Base-by-base conservation (phyloP, 1,284 basidiomycete species). In the Microbotryum silenes-acaulis region DNA sequence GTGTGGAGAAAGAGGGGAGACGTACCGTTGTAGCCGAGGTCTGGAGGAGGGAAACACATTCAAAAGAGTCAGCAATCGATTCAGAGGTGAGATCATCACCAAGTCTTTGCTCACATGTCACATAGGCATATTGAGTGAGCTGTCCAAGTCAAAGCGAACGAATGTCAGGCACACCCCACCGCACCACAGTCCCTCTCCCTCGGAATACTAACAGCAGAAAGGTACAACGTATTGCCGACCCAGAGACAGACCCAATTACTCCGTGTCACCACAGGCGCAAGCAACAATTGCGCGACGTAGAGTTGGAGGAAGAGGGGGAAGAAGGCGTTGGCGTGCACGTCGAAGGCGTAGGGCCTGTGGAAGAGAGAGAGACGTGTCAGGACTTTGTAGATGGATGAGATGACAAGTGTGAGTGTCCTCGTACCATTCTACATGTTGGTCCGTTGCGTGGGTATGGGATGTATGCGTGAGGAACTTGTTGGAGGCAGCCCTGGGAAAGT, bases 301-400 rank as follows among this genome's bases (percentile, higher is more conserved):
- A 93, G 81, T 20, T 88, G 87, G 62, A 94, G 81, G 77, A 89
- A 93, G 58, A 91, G 79, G 5, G 91, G 91, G 77, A 94, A 94
- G 80, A 96, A 96, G 6, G 89, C 85, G 72, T 96, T 96, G 66
- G 88, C 91, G 73, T 93, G 91, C 20, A 96, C 88, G 75, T 96
- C 92, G 72, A 97, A 93, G 18, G 88, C 88, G 76, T 93, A 96
- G 20, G 86, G 87, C 86, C 88, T 71, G 27, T 4, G 33, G 25
- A 21, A 14, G 42, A 7, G 25, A 42, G 51, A 18, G 16, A 31
- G 16, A 20, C 44, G 27, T 47, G n/a, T 46, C 10, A 12, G 53
- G 14, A 21, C 25, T 16, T 21, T 14, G 16, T 1, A 14, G 31
- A 20, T 7, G 7, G 21, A n/a, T n/a, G n/a, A n/a, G n/a, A n/a